These are phyloP conservation scores for Thuja plicata DNA, from an alignment of 83 land plant species.

Conservation along the genomic window DNA sequence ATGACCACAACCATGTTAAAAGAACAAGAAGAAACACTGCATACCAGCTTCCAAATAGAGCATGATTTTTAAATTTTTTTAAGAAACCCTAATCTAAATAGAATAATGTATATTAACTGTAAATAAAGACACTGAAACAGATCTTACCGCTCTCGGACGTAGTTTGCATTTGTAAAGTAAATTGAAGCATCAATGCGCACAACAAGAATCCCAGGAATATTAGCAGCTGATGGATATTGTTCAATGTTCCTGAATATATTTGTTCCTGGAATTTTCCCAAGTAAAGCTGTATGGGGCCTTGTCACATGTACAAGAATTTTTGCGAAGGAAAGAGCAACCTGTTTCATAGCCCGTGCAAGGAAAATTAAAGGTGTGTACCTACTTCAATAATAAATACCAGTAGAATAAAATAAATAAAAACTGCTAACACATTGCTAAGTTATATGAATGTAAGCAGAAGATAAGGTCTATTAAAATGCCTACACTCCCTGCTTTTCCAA, in stretches of 20 bases:
- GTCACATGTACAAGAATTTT: constrained; percentile 69
- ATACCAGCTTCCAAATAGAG: background rate
- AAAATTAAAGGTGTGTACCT: background rate
- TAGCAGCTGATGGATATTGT: constrained; percentile 68
- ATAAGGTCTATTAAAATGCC: background rate
- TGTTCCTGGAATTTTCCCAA: constrained; percentile 73
- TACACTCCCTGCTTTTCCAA: background rate
- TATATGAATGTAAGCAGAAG: too few species aligned
- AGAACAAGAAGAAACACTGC: background rate
- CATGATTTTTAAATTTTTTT: too few species aligned
- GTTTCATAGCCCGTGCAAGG: background rate
- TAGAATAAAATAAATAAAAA: background rate
- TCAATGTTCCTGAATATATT: constrained; percentile 58
- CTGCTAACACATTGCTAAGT: background rate
- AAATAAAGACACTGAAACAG: background rate
- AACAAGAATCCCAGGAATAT: constrained; percentile 54
- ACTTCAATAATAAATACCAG: background rate
- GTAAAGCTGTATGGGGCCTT: constrained; percentile 68
- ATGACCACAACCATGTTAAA: background rate
- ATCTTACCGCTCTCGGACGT: constrained; percentile 71
- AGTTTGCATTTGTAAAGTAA: constrained; percentile 89
- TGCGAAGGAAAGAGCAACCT: constrained; percentile 55
- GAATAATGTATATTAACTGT: background rate
- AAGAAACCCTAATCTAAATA: background rate
- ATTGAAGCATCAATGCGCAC: constrained; percentile 79